Evolutionary conservation across 2,329 filamentous ascomycete species (phyloP).

Genomic region (Metarhizium rileyi): DNA sequence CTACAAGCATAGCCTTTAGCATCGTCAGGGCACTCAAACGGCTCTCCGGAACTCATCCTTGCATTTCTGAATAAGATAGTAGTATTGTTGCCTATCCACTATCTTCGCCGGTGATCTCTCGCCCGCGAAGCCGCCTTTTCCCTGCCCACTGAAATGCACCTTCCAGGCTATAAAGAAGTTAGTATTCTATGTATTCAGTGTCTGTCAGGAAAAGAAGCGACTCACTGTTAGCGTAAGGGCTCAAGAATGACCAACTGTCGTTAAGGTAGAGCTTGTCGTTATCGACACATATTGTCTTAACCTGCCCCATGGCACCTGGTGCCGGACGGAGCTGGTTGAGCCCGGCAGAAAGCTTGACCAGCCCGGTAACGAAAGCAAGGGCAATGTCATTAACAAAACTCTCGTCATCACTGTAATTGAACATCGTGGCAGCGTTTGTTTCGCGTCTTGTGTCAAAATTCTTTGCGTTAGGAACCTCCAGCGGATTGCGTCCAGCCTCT

Average conservation of each 20-base stretch:
- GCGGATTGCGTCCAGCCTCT: conserved; percentile 26
- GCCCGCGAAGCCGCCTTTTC: conserved; percentile 23
- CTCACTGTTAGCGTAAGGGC: conserved; percentile 36
- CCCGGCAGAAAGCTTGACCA: conserved; percentile 32
- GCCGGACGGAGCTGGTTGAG: conserved; percentile 36
- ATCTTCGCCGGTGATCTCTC: conserved; percentile 14
- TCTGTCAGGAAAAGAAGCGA: not conserved
- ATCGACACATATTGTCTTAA: conserved; percentile 33
- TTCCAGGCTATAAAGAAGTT: conserved; percentile 15
- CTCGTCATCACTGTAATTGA: conserved; percentile 36
- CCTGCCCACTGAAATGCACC: conserved; percentile 30
- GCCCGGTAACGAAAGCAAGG: conserved; percentile 28
- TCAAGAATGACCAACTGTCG: conserved; percentile 37
- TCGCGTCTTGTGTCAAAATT: conserved; percentile 34
- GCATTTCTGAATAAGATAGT: not conserved
- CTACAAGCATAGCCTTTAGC: not conserved
- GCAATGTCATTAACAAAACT: conserved; percentile 33
- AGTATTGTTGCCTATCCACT: not conserved
- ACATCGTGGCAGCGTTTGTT: conserved; percentile 29
- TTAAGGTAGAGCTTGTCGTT: conserved; percentile 34
- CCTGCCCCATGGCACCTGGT: conserved; percentile 33
- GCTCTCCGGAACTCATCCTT: not conserved
- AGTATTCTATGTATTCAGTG: not conserved
- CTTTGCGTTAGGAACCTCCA: conserved; percentile 25
- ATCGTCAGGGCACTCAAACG: not conserved